Base-by-base conservation (phyloP, 108 stramenopile genomes). In the Nitzschia sp. region DNA sequence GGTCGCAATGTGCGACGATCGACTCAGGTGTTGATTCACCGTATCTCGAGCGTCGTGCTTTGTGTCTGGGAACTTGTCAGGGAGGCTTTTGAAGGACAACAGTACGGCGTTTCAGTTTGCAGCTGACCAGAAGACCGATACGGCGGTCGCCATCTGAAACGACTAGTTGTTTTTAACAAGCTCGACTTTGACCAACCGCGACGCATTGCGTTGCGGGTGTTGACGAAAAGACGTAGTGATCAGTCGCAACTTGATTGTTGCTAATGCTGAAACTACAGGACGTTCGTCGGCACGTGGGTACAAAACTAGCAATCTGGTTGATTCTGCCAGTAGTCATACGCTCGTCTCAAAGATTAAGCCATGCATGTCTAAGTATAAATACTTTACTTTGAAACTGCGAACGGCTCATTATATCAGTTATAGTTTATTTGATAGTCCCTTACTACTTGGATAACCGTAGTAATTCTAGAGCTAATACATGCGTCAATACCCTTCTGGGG, bases 301-400 rank as follows among this genome's bases (percentile, higher is more conserved):
- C 32, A n/a, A 29, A 42, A 42, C 23, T 83, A 87, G 94, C 84
- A 96, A 97, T 87, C 96, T 98, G 98, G 96, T 98, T 98, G 98
- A 98, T 98, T 96, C 98, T 98, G 98, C 96, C 98, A 98, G 96
- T 98, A 97, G 96, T 97, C 96, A 98, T 98, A 98, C 93, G 97
- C 97, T 98, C 93, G 97, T 97, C 96, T 98, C 95, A 97, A 98
- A 98, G 97, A 98, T 97, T 98, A 98, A 98, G 97, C 96, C 97
- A 98, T 98, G 97, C 97, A 97, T 96, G 97, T 98, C 91, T 97
- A 95, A 97, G 97, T 98, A 97, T 94, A 96, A 90, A 82, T 83
- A 53, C 84, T 82, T 80, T 87, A 91, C 89, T 81, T 84, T 83
- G 83, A 91, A 88, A 92, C 90, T 92, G 91, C 87, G 91, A 88